Percentiles rank a stretch among this genome's conserved stretches.
These are phyloP conservation scores for Arabidopsis suecica DNA, from an alignment of 345 rosid genomes.

Conservation along the genomic window DNA sequence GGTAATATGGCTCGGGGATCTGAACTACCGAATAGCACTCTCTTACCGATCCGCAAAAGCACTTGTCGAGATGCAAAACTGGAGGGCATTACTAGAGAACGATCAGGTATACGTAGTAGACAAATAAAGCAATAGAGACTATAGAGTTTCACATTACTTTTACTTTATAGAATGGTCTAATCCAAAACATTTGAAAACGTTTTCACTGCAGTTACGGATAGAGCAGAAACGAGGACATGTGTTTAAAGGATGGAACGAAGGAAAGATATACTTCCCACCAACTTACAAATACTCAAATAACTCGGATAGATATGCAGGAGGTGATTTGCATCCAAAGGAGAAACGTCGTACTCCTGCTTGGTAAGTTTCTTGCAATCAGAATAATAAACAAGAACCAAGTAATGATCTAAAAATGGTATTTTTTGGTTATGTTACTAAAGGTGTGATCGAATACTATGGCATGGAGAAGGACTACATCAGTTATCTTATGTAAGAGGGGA, in stretches of 20 bases:
- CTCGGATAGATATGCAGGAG: slow-evolving; percentile 96
- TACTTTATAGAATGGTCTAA: neutral
- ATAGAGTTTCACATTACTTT: slow-evolving; percentile 7
- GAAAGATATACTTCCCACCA: slow-evolving; percentile 96
- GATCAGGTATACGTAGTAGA: slow-evolving; percentile 66
- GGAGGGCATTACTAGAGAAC: slow-evolving; percentile 94
- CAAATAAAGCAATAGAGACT: neutral
- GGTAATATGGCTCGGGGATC: slow-evolving; percentile 96
- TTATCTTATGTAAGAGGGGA: slow-evolving; percentile 89
- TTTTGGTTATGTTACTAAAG: slow-evolving; percentile 44
- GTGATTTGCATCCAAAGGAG: slow-evolving; percentile 88
- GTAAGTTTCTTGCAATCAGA: slow-evolving; percentile 51
- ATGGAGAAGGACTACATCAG: slow-evolving; percentile 96
- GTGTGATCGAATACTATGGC: slow-evolving; percentile 97
- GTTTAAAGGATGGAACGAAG: slow-evolving; percentile 93
- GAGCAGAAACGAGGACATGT: slow-evolving; percentile 89
- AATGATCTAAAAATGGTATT: slow-evolving; percentile 13
- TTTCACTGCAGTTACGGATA: slow-evolving; percentile 68
- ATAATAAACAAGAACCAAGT: slow-evolving; percentile 12
- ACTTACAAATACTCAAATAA: slow-evolving; percentile 97
- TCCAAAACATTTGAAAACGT: slow-evolving; percentile 11
- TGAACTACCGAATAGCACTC: slow-evolving; percentile 95
- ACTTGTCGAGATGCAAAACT: slow-evolving; percentile 96
- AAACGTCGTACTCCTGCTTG: slow-evolving; percentile 99
- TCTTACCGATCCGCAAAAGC: slow-evolving; percentile 97